Percentiles rank a stretch among this genome's conserved stretches.
Conservation (phyloP, 2,329 filamentous ascomycete species). For the Aspergillus cejpii region DNA sequence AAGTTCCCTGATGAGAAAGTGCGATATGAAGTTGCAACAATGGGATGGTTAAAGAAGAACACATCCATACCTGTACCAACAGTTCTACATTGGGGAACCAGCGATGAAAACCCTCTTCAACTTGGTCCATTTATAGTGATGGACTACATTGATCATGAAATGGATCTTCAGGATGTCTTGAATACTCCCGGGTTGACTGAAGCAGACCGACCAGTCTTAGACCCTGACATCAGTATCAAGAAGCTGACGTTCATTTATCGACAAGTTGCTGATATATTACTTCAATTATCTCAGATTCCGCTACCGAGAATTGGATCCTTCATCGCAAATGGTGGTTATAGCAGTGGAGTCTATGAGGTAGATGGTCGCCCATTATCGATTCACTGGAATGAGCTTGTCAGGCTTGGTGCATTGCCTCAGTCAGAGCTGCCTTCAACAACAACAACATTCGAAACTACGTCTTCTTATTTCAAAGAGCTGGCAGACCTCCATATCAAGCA, state of each 20-base stretch:
- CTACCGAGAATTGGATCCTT: conserved; percentile 40
- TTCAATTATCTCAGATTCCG: conserved; percentile 32
- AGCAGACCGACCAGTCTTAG: not conserved
- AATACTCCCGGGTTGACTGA: not conserved
- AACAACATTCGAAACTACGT: conserved; percentile 24
- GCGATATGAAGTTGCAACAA: not conserved
- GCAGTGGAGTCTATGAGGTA: conserved; percentile 21
- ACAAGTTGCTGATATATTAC: conserved; percentile 38
- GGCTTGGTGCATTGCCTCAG: conserved; percentile 16
- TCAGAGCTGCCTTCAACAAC: conserved; percentile 10
- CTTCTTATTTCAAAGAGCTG: conserved; percentile 36
- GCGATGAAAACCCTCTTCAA: not conserved
- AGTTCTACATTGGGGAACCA: not conserved
- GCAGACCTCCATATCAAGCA: conserved; percentile 41
- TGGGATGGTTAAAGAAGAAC: not conserved
- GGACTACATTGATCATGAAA: not conserved
- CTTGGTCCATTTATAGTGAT: conserved; percentile 5
- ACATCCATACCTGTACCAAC: not conserved
- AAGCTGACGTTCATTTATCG: conserved; percentile 22
- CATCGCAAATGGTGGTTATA: conserved; percentile 15
- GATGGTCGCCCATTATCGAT: conserved; percentile 39
- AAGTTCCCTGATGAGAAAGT: not conserved
- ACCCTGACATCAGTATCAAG: conserved; percentile 4
- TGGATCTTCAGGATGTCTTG: not conserved
- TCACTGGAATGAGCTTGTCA: conserved; percentile 39